Base-by-base conservation (phyloP, 345 rosid species). In the Lenwebbia sp. region DNA sequence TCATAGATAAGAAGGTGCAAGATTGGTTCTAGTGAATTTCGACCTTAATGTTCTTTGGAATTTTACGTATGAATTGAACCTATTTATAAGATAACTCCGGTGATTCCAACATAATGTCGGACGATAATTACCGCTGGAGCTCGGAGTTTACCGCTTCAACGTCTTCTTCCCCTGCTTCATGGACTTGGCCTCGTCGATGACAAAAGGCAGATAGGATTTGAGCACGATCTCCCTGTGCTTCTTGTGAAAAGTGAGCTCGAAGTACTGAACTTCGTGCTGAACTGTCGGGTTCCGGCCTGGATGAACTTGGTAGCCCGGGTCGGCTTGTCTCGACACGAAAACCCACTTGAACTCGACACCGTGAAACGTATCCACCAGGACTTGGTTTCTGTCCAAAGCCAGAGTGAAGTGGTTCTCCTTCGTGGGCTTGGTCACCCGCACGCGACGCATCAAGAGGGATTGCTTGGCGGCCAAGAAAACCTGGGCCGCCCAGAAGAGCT, bases 261-360 rank as follows among this genome's bases (percentile, higher is more conserved):
- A 93, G 50, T 89, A 86, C 19, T 93, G 86, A 5, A 53, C 84
- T 87, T 94, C 94, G 17, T 89, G 85, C 53, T 30, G 75, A 9
- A 23, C 44, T 2, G 88, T 74, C n/a, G 92, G 82, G 86, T 75
- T 65, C 6, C 75, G 54, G 83, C 90, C 86, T 10, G 57, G 89
- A 3, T 70, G 88, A 86, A 44, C 49, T 90, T 49, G 25, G 81
- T 84, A n/a, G 91, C 91, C 12, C 88, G 91, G 41, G 88, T 86
- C 41, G 83, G 83, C 53, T 91, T 86, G 70, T 41, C 44, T 83
- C 9, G 85, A 50, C 56, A 88, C 86, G 82, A 94, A 86, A 76
- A 86, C 82, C 96, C 97, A 94, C 52, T 85, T 89, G 85, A 92
- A 85, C 78, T 91, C 88, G 47, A 93, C 88, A 15, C 93, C 95